These are phyloP conservation scores for Penicillium sp. DNA, from an alignment of 2,329 filamentous ascomycete species.

Conservation along the genomic window DNA sequence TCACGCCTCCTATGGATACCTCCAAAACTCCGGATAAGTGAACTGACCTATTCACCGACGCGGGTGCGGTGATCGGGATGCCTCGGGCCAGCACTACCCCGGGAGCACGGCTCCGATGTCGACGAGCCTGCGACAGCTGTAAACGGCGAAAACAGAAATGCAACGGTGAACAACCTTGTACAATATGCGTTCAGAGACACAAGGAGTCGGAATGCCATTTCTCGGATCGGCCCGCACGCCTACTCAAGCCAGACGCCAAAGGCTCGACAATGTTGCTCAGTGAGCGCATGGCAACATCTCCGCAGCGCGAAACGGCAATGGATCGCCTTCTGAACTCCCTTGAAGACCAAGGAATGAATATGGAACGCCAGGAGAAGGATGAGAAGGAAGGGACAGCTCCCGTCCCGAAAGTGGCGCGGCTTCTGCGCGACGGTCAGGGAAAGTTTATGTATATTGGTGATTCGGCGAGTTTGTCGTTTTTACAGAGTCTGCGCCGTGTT, in stretches of 20 bases:
- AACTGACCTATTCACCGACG: slow-evolving; percentile 1
- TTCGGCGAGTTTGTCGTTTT: slow-evolving; percentile 46
- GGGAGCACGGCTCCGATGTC: slow-evolving; percentile 28
- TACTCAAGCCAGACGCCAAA: slow-evolving; percentile 27
- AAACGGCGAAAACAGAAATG: slow-evolving; percentile 46
- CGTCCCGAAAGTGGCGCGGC: slow-evolving; percentile 36
- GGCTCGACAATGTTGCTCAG: slow-evolving; percentile 29
- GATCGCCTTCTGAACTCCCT: slow-evolving; percentile 28
- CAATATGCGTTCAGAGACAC: slow-evolving; percentile 41
- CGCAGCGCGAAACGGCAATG: slow-evolving; percentile 29
- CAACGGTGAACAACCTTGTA: slow-evolving; percentile 44
- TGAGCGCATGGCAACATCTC: slow-evolving; percentile 24
- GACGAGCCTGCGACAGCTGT: slow-evolving; percentile 40
- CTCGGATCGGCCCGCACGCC: slow-evolving; percentile 29
- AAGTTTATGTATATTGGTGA: slow-evolving; percentile 50
- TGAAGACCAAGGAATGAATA: slow-evolving; percentile 25
- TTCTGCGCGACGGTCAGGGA: slow-evolving; percentile 46
- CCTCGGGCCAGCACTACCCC: slow-evolving; percentile 26
- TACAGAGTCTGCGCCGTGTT: slow-evolving; percentile 46
- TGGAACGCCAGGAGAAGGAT: slow-evolving; percentile 24
- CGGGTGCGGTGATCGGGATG: slow-evolving; percentile 16
- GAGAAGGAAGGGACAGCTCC: slow-evolving; percentile 29
- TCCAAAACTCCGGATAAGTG: neutral
- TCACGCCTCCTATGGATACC: slow-evolving; percentile 7
- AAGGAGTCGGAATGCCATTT: slow-evolving; percentile 37